Evolutionary conservation across 2,329 filamentous ascomycete species (phyloP).

Genomic region (Leptographium wingfieldii): DNA sequence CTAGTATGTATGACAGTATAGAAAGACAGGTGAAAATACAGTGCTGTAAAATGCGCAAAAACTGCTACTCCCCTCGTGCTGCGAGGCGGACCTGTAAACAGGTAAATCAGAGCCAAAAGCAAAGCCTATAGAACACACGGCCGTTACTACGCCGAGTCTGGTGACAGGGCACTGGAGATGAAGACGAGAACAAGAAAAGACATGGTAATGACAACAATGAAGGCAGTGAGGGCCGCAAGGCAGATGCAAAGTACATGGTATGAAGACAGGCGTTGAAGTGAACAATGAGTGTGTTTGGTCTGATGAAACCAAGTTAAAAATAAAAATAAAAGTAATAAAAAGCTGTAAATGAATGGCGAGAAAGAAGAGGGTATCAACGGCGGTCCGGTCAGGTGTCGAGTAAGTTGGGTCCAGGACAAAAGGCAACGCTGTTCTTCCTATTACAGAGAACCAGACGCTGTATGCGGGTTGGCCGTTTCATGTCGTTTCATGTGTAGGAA

Average conservation of each 20-base stretch:
- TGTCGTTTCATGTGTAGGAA: neutral
- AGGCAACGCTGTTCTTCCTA: neutral
- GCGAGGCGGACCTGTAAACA: neutral
- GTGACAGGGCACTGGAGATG: neutral
- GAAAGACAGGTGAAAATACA: neutral
- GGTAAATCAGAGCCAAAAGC: neutral
- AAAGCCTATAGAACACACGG: neutral
- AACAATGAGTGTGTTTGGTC: neutral
- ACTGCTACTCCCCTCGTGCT: neutral
- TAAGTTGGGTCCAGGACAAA: neutral
- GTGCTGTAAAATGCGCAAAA: neutral
- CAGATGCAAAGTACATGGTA: neutral
- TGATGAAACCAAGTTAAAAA: too few species aligned
- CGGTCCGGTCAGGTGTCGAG: neutral
- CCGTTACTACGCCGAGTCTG: neutral
- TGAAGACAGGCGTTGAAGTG: neutral
- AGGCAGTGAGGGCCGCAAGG: neutral
- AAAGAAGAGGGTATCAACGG: neutral
- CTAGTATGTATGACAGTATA: neutral
- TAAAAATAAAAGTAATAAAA: neutral
- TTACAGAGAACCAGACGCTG: neutral
- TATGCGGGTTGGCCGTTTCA: constrained; percentile 2
- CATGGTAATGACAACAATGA: neutral
- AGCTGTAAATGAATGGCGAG: neutral
- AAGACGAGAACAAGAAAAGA: neutral